A percentile compares a stretch with the other conserved stretches of the same genome.
Conservation (phyloP, 1,139 yeast genomes). For the Tardiomyces blankii region DNA sequence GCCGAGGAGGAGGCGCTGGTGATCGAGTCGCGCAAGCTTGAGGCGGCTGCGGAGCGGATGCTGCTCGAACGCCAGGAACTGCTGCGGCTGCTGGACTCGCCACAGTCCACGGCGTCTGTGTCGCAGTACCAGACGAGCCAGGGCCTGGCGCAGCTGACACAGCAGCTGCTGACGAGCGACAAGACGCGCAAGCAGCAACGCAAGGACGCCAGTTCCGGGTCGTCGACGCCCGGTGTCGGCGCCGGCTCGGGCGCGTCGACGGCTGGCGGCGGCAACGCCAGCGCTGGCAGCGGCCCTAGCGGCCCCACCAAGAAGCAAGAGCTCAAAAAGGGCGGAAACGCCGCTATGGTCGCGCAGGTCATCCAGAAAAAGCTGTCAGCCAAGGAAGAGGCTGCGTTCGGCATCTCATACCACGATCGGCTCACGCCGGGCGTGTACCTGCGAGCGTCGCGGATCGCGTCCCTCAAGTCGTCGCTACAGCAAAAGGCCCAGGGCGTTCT, state of each 20-base stretch:
- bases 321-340: conserved; percentile 15
- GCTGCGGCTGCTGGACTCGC: conserved; percentile 73
- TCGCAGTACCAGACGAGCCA: conserved; percentile 77
- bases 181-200: conserved; percentile 30
- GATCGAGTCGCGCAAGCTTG: conserved; percentile 86
- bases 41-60: conserved; percentile 85
- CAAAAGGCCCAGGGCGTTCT: conserved; percentile 62
- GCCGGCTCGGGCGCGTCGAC: conserved; percentile 4
- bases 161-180: conserved; percentile 46
- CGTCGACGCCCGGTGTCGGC: conserved; percentile 4
- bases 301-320: conserved; percentile 14
- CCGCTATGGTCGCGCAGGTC: conserved; percentile 26
- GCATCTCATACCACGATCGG: conserved; percentile 76
- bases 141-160: conserved; percentile 80
- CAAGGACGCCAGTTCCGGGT: conserved; percentile 4
- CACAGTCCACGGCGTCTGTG: conserved; percentile 68
- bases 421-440: conserved; percentile 66
- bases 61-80: conserved; percentile 73
- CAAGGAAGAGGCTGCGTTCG: conserved; percentile 79
- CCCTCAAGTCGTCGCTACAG: conserved; percentile 54
- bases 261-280: conserved; percentile 2
- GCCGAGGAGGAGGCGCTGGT: conserved; percentile 96
- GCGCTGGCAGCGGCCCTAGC: conserved; percentile 5
- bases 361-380: conserved; percentile 50
- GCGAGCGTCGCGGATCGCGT: conserved; percentile 56